A percentile compares a stretch with the other conserved stretches of the same genome.
Conservation (phyloP, 345 rosid genomes). For the Melastoma malabathricum region DNA sequence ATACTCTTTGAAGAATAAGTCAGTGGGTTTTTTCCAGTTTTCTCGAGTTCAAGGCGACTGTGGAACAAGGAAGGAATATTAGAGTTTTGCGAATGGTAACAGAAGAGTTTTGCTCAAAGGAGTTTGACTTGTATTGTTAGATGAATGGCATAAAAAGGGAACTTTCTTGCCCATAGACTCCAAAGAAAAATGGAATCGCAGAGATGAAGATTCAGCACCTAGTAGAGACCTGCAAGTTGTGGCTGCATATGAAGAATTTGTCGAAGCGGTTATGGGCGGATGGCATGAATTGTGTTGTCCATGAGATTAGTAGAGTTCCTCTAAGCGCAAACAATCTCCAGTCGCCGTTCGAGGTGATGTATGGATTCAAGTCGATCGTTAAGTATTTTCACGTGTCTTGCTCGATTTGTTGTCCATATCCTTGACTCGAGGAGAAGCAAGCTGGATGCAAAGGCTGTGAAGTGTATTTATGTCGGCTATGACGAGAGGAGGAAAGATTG, state of each 20-base stretch:
- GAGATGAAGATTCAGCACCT: conserved; percentile 8
- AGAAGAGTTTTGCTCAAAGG: not conserved
- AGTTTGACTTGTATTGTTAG: not conserved
- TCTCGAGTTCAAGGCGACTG: not conserved
- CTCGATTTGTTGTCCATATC: conserved; percentile 5
- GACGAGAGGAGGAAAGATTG: conserved; percentile 3
- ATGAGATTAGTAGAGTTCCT: conserved; percentile 1
- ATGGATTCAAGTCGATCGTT: conserved; percentile 2
- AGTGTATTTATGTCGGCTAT: not conserved
- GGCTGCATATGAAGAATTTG: conserved; percentile 4
- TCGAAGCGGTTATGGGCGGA: conserved; percentile 1
- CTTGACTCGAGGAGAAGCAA: too few species aligned
- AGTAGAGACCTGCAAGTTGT: conserved; percentile 3
- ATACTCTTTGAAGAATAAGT: not conserved
- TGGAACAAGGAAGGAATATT: not conserved
- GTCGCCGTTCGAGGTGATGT: not conserved
- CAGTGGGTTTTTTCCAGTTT: not conserved
- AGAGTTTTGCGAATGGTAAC: not conserved
- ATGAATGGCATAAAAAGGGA: conserved; percentile 2
- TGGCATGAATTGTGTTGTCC: conserved; percentile 1
- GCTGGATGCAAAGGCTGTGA: not conserved
- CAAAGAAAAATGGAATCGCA: not conserved
- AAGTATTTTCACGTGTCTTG: conserved; percentile 8
- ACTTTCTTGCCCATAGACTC: not conserved
- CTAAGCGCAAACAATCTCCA: not conserved